phyloP scores from a whole-genome alignment of 768 basidiomycete species.

The Boletus tomentosulus region DNA sequence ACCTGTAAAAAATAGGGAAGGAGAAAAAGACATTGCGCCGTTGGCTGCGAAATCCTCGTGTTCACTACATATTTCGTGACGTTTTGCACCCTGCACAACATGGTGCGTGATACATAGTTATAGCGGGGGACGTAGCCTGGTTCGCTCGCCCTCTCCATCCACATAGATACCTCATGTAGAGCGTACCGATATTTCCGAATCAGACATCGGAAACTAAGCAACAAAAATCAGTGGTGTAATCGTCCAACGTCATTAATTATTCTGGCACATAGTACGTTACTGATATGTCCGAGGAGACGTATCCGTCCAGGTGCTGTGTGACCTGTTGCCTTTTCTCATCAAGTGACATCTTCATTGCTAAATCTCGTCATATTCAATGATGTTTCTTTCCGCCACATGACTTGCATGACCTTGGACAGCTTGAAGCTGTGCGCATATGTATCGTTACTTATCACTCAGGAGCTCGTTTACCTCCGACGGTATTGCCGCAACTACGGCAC shows the following conservation, averaged over 20 bases:
- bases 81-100: neutral
- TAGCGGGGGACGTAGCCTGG: neutral
- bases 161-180: neutral
- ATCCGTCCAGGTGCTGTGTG: neutral
- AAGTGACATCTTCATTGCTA: no score
- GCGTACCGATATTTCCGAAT: neutral
- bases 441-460: no score
- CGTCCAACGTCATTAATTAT: neutral
- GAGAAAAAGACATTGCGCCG: neutral
- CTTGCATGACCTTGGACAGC: neutral
- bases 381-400: neutral
- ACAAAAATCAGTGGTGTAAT: neutral
- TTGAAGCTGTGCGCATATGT: no score
- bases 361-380: no score
- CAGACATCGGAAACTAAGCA: neutral
- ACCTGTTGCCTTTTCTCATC: no score
- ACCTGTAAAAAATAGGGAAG: conserved; percentile 4
- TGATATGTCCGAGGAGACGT: neutral
- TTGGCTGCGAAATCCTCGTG: neutral
- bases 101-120: neutral
- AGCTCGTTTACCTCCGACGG: no score
- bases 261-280: no score
- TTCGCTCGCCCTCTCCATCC: neutral
- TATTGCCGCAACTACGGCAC: no score
- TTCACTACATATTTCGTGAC: neutral